A percentile compares a stretch with the other conserved stretches of the same genome.
Conservation (phyloP, 352 stramenopile genomes). For the Globisporangium nunn region DNA sequence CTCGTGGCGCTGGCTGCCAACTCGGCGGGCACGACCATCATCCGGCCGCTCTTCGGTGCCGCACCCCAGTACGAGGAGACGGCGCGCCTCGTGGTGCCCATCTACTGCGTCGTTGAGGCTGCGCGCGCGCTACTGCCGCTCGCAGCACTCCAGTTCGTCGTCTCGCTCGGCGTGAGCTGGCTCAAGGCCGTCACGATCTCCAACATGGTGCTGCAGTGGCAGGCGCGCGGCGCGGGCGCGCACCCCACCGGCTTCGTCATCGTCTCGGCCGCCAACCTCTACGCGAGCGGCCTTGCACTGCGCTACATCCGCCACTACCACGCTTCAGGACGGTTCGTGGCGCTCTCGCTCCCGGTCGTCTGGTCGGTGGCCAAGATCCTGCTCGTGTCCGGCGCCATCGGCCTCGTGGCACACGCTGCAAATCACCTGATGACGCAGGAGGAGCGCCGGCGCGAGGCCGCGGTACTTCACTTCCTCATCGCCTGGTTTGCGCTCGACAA, state of each 20-base stretch:
- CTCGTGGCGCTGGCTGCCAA: constrained; percentile 50
- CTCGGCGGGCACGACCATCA: constrained; percentile 56
- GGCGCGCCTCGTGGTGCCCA: constrained; percentile 43
- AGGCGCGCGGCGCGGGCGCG: constrained; percentile 24
- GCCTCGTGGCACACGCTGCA: constrained; percentile 45
- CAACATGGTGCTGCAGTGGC: constrained; percentile 58
- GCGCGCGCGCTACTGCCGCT: constrained; percentile 29
- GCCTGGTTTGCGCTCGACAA: constrained; percentile 70
- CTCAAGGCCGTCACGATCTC: constrained; percentile 66
- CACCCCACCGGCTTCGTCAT: constrained; percentile 56
- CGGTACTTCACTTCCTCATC: constrained; percentile 50
- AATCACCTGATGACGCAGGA: constrained; percentile 47
- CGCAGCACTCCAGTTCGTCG: constrained; percentile 34
- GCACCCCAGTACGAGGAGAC: constrained; percentile 54
- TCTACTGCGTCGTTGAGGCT: constrained; percentile 44
- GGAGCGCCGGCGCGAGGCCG: constrained; percentile 43
- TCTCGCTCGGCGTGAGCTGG: constrained; percentile 61
- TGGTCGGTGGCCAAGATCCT: constrained; percentile 42
- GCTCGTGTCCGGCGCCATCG: constrained; percentile 29
- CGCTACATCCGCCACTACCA: constrained; percentile 49
- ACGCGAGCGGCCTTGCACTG: constrained; percentile 50
- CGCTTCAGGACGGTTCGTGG: constrained; percentile 24
- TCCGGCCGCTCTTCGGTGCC: constrained; percentile 49
- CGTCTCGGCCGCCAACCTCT: constrained; percentile 64
- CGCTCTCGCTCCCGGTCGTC: constrained; percentile 26